Conservation (phyloP, 2,329 filamentous ascomycete species). For the Stromatinia cepivora region DNA sequence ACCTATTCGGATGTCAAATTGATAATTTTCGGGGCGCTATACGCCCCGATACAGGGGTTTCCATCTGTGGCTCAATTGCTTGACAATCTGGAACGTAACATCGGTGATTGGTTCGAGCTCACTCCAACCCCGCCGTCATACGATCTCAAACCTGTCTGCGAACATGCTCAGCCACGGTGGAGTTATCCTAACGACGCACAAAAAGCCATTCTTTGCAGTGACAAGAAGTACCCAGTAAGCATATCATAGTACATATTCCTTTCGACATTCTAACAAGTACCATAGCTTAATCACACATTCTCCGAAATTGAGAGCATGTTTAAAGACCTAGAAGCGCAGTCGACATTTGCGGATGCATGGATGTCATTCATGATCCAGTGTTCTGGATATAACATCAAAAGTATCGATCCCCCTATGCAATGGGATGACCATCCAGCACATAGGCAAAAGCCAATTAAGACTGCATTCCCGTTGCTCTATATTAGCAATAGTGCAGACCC, state of each 20-base stretch:
- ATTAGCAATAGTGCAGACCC: conserved; percentile 45
- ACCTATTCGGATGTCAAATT: conserved; percentile 36
- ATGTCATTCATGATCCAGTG: conserved; percentile 36
- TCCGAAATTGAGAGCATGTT: conserved; percentile 34
- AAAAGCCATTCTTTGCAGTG: conserved; percentile 37
- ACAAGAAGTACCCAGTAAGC: conserved; percentile 37
- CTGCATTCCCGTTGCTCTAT: conserved; percentile 45
- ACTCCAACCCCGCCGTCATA: not conserved
- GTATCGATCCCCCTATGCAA: conserved; percentile 35
- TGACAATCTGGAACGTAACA: conserved; percentile 39
- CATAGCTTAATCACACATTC: conserved; percentile 36
- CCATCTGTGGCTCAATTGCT: conserved; percentile 33
- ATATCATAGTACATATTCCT: not conserved
- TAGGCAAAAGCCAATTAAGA: conserved; percentile 38
- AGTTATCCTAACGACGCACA: conserved; percentile 32
- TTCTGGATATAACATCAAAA: conserved; percentile 32
- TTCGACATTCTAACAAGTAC: conserved; percentile 5
- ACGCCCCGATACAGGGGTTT: conserved; percentile 36
- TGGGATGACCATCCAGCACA: conserved; percentile 38
- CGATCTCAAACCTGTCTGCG: conserved; percentile 27
- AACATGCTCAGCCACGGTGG: conserved; percentile 21
- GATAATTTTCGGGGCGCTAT: conserved; percentile 37
- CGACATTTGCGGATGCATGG: conserved; percentile 35
- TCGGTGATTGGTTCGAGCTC: conserved; percentile 44
- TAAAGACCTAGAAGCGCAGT: conserved; percentile 29